phyloP scores from a whole-genome alignment of 345 rosid genomes.

The Triadica sebifera region DNA sequence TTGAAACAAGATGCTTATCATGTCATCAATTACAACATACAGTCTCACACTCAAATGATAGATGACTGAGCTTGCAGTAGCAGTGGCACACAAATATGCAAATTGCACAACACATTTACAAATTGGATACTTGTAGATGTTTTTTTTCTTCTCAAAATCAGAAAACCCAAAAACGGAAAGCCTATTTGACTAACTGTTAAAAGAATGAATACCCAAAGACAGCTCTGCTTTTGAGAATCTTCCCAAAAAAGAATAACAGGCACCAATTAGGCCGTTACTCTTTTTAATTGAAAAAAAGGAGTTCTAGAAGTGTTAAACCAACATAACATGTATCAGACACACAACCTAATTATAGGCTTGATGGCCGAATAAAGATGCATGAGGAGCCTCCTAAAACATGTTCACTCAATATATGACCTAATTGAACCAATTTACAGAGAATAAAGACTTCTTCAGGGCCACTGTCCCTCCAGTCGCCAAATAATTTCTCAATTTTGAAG shows the following conservation, averaged over 20 bases:
- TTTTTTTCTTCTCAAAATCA: background rate
- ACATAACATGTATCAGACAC: background rate
- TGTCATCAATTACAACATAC: background rate
- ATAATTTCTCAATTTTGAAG: background rate
- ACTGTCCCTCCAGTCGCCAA: background rate
- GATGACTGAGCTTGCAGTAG: background rate
- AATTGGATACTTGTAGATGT: background rate
- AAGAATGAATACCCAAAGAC: background rate
- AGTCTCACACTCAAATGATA: background rate
- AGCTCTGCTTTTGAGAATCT: too few species aligned
- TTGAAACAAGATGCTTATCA: too few species aligned
- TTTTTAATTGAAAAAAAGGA: background rate
- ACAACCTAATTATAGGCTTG: background rate
- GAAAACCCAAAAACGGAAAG: background rate
- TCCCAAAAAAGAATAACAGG: background rate
- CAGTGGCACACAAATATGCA: background rate
- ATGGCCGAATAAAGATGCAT: background rate
- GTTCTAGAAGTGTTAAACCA: background rate
- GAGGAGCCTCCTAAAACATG: background rate
- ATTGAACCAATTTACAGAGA: background rate
- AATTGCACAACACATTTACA: background rate
- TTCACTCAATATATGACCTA: background rate
- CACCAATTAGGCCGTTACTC: background rate
- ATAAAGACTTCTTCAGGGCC: background rate
- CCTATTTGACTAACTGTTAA: background rate